Evolutionary conservation across 768 basidiomycete species (phyloP).

Genomic region (Termitomyces bulborhizus): DNA sequence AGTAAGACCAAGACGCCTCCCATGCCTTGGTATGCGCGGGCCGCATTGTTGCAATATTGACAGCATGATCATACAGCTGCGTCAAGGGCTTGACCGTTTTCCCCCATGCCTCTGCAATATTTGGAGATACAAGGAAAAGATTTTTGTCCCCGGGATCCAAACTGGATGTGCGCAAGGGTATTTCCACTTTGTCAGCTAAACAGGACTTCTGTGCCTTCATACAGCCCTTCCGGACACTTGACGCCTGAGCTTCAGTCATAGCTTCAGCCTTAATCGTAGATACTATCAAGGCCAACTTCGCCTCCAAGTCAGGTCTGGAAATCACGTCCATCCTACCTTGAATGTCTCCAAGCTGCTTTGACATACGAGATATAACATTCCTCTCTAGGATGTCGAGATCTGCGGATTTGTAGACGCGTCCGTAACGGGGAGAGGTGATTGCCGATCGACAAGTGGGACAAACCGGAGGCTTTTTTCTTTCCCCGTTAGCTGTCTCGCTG

Average conservation of each 20-base stretch:
- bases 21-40: conserved; percentile 55
- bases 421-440: conserved; percentile 55
- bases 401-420: conserved; percentile 55
- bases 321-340: conserved; percentile 19
- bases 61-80: conserved; percentile 31
- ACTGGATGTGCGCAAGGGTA: conserved; percentile 2
- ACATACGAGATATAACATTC: conserved; percentile 52
- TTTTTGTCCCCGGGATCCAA: conserved; percentile 13
- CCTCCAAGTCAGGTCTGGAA: conserved; percentile 15
- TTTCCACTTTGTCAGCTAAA: conserved; percentile 2
- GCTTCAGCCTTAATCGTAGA: conserved; percentile 4
- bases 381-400: conserved; percentile 60
- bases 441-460: conserved; percentile 60
- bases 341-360: conserved; percentile 29
- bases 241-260: conserved; percentile 9
- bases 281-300: conserved; percentile 5
- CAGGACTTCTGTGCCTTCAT: conserved; percentile 6
- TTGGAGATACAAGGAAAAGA: conserved; percentile 21
- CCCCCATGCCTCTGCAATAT: conserved; percentile 32
- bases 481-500: conserved; percentile 11
- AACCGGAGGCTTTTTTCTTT: conserved; percentile 33
- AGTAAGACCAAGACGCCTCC: conserved; percentile 50
- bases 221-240: conserved; percentile 12
- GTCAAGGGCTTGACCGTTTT: conserved; percentile 28
- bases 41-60: conserved; percentile 37